These are phyloP conservation scores for Castanospermum australe DNA, from an alignment of 306 rosid species.

Conservation along the genomic window DNA sequence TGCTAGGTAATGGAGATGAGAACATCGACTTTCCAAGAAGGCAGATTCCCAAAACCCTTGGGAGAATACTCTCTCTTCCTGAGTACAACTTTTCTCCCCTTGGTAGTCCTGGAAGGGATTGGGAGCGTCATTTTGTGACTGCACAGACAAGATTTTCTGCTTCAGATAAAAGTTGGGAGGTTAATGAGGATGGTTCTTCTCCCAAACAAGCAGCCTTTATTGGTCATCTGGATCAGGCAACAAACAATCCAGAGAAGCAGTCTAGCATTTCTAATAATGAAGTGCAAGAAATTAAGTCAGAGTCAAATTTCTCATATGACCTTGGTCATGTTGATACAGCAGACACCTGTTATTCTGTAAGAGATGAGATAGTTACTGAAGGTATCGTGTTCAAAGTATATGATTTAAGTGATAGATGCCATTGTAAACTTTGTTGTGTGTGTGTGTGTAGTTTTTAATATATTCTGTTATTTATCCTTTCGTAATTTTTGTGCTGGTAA, in stretches of 20 bases:
- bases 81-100: slow-evolving; percentile 74
- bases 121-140: slow-evolving; percentile 52
- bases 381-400: slow-evolving; percentile 51
- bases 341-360: slow-evolving; percentile 30
- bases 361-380: slow-evolving; percentile 44
- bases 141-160: slow-evolving; percentile 56
- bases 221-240: slow-evolving; percentile 42
- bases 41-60: slow-evolving; percentile 70
- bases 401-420: slow-evolving; percentile 1
- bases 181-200: slow-evolving; percentile 42
- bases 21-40: slow-evolving; percentile 44
- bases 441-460: background rate
- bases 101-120: slow-evolving; percentile 75
- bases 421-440: background rate
- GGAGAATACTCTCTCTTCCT: slow-evolving; percentile 79
- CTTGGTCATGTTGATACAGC: slow-evolving; percentile 28
- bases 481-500: slow-evolving; percentile 42
- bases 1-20: slow-evolving; percentile 73
- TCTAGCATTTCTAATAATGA: slow-evolving; percentile 33
- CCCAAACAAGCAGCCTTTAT: slow-evolving; percentile 38
- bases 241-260: slow-evolving; percentile 36
- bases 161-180: slow-evolving; percentile 38
- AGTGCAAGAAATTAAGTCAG: slow-evolving; percentile 35
- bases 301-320: slow-evolving; percentile 30
- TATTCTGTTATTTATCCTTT: slow-evolving; percentile 20